phyloP scores from a whole-genome alignment of 768 basidiomycete species.

The Auricularia cornea region DNA sequence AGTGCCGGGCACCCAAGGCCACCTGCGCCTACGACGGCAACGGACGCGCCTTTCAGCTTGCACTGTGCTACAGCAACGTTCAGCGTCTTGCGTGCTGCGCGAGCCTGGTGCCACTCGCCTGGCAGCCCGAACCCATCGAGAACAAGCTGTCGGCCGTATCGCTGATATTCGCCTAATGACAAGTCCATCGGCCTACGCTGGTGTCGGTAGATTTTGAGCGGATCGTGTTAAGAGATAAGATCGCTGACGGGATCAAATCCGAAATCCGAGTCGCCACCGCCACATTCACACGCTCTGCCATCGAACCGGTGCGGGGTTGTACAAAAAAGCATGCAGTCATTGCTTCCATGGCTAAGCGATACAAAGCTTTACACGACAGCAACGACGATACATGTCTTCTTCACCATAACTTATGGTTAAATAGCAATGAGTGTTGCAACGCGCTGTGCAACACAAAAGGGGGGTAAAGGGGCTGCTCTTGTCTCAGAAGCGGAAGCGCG shows the following conservation, averaged over 20 bases:
- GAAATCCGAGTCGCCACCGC: too few relatives aligned
- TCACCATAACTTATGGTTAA: neutral
- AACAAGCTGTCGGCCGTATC: conserved; percentile 98
- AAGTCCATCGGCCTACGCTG: conserved; percentile 7
- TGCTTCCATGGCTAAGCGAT: too few relatives aligned
- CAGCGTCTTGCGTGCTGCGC: neutral
- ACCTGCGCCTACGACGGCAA: conserved; percentile 88
- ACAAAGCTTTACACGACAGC: too few relatives aligned
- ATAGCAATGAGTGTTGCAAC: neutral
- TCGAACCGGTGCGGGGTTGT: too few relatives aligned
- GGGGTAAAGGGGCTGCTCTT: neutral
- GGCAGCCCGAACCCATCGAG: conserved; percentile 78
- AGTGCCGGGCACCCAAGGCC: conserved; percentile 94
- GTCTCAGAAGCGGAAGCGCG: neutral
- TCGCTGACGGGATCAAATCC: too few relatives aligned
- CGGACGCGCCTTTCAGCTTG: conserved; percentile 63
- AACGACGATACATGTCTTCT: neutral
- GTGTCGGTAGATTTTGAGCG: too few relatives aligned
- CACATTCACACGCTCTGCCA: too few relatives aligned
- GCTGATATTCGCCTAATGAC: conserved; percentile 55
- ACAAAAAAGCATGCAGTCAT: too few relatives aligned
- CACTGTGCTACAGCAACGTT: conserved; percentile 55
- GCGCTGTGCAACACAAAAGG: neutral
- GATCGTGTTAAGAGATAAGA: too few relatives aligned
- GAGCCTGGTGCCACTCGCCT: conserved; percentile 36